Conservation (phyloP, 805 yeast species). For the Hanseniaspora guilliermondii region DNA sequence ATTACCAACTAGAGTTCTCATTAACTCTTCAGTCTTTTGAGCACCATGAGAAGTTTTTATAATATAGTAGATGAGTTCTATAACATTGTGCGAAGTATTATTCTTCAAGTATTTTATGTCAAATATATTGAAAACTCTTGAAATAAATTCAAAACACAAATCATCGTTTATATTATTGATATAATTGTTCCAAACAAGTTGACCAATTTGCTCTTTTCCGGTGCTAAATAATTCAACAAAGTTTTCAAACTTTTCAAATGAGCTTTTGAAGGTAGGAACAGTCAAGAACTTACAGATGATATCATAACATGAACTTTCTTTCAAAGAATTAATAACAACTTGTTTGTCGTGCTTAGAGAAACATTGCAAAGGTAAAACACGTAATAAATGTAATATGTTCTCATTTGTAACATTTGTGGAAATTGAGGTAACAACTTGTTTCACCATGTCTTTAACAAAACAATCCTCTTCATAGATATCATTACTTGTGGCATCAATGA, state of each 20-base stretch:
- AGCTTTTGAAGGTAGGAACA: conserved; percentile 6
- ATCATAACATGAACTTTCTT: not conserved
- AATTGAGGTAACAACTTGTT: not conserved
- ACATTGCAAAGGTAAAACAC: not conserved
- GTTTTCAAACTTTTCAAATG: conserved; percentile 2
- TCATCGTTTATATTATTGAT: conserved; percentile 2
- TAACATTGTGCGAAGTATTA: not conserved
- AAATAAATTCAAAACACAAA: not conserved
- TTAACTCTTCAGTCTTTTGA: not conserved
- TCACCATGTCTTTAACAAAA: not conserved
- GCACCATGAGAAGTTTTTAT: not conserved
- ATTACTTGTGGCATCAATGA: not conserved
- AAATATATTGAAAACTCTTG: not conserved
- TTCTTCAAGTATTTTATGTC: not conserved
- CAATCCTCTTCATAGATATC: conserved; percentile 7
- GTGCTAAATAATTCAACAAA: not conserved
- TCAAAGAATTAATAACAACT: not conserved
- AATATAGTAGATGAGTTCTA: not conserved
- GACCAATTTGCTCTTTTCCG: not conserved
- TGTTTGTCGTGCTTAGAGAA: conserved; percentile 1
- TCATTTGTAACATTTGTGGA: too few species aligned
- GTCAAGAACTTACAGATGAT: not conserved
- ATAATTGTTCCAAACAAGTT: conserved; percentile 6
- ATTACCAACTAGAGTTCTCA: not conserved
- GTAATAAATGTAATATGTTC: not conserved